phyloP scores from a whole-genome alignment of 805 yeast genomes.

The Schwanniomyces vanrijiae region DNA sequence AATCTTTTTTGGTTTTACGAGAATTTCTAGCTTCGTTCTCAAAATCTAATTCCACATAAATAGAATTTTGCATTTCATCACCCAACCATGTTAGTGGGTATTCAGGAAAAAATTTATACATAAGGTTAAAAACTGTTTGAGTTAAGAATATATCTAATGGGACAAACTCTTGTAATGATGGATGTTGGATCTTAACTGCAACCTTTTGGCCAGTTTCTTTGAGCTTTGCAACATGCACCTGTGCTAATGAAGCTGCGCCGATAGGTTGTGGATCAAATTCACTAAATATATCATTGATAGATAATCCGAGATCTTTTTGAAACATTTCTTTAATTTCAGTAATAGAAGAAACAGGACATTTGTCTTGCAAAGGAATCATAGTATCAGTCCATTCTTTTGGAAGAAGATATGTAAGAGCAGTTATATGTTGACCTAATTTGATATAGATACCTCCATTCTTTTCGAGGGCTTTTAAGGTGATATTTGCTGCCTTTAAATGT shows the following conservation, averaged over 20 bases:
- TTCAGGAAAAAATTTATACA: slow-evolving; percentile 84
- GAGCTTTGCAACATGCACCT: slow-evolving; percentile 80
- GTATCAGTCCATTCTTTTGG: slow-evolving; percentile 96
- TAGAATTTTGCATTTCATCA: slow-evolving; percentile 84
- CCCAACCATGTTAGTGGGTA: slow-evolving; percentile 95
- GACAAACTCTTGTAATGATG: slow-evolving; percentile 79
- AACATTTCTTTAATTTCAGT: slow-evolving; percentile 73
- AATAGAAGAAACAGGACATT: slow-evolving; percentile 77
- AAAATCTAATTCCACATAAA: slow-evolving; percentile 89
- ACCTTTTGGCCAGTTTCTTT: slow-evolving; percentile 63
- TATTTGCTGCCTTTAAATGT: slow-evolving; percentile 72
- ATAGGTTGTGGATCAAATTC: slow-evolving; percentile 73
- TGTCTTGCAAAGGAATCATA: slow-evolving; percentile 89
- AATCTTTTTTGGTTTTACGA: slow-evolving; percentile 63
- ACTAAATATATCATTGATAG: slow-evolving; percentile 61
- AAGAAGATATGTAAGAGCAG: slow-evolving; percentile 86
- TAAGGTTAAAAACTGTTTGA: slow-evolving; percentile 65
- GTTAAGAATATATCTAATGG: slow-evolving; percentile 88
- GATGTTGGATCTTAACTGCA: slow-evolving; percentile 95
- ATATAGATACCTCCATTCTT: slow-evolving; percentile 90
- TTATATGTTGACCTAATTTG: slow-evolving; percentile 91
- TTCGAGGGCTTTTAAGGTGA: slow-evolving; percentile 78
- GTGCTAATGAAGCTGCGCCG: slow-evolving; percentile 96
- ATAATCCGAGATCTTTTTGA: slow-evolving; percentile 58
- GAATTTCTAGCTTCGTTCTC: slow-evolving; percentile 85